Evolutionary conservation across 2,329 filamentous ascomycete genomes (phyloP), one percentile per base, ranked within the genome.

Genomic region (Cryphonectria parasitica): DNA sequence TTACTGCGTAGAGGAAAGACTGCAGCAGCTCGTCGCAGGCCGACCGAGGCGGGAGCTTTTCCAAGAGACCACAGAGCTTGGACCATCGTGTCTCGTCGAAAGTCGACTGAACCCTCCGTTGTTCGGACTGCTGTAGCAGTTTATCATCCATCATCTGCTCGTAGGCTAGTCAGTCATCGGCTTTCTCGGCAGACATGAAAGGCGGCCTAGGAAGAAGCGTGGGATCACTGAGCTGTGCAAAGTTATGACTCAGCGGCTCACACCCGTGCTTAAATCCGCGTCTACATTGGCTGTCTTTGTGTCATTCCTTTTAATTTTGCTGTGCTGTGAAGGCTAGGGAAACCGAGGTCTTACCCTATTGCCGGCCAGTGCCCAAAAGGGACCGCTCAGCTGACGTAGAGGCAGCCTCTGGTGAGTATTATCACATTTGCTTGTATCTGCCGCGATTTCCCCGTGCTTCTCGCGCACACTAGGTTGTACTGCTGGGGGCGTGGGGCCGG

Each of bases 1-100:
- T 28, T 25, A 60, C 56, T 15, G 56, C 28, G 31, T 5, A 60
- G 25, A 60, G 28, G 19, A 60, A 60, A 8, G 3, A 60, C 56
- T 60, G 56, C 25, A 60, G 56, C 25, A 60, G 56, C 28, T 60
- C 56, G 19, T 60, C 56, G 19, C 56, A 60, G 25, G 31, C 13
- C 13, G 56, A 25, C 8, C 31, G 28, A 36, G 56, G 28, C 25
- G 56, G 56, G 17, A 60, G 31, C 8, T 60, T 13, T 22, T 17
- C 11, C 11, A 60, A 22, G 17, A 34, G 28, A n/a, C 17, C 56
- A 60, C 56, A 60, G 2, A 60, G 56, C 2, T 36, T 7, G 25
- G 56, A 60, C 56, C 56, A 60, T 25, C 56, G 56, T 28, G 11
- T 60, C 25, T 28, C 25, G 17, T 60, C 56, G 31, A 60, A 60